Conservation (phyloP, 129 eudicot genomes). For the Rutidosis leptorrhynchoides region DNA sequence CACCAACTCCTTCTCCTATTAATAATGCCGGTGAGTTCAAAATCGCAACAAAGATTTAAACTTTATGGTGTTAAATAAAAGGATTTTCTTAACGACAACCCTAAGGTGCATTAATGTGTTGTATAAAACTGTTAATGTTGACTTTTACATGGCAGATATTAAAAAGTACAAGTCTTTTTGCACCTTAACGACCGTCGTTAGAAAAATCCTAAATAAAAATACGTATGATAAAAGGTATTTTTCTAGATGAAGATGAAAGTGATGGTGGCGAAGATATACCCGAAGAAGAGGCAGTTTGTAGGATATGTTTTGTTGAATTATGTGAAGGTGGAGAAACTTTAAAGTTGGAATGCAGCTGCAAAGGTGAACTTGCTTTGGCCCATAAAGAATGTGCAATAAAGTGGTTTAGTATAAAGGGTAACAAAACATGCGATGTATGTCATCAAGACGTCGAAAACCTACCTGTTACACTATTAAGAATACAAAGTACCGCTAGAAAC, state of each 20-base stretch:
- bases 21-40: constrained; percentile 46
- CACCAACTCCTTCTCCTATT: constrained; percentile 31
- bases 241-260: constrained; percentile 47
- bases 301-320: constrained; percentile 81
- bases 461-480: constrained; percentile 79
- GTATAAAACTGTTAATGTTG: too few species aligned
- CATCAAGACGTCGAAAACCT: constrained; percentile 78
- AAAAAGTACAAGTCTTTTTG: too few species aligned
- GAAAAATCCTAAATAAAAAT: too few species aligned
- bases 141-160: too few species aligned
- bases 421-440: constrained; percentile 90
- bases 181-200: too few species aligned
- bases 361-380: constrained; percentile 93
- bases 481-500: constrained; percentile 49
- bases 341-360: constrained; percentile 94
- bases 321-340: constrained; percentile 97
- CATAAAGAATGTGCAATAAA: constrained; percentile 93
- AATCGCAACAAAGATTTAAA: background rate
- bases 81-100: too few species aligned
- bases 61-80: background rate
- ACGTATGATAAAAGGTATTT: constrained; percentile 4
- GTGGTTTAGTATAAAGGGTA: constrained; percentile 96
- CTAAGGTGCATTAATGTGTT: too few species aligned
- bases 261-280: constrained; percentile 79
- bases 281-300: constrained; percentile 95